Evolutionary conservation across 176 grass and related monocot genomes (phyloP).

Genomic region (Aegilops bicornis): DNA sequence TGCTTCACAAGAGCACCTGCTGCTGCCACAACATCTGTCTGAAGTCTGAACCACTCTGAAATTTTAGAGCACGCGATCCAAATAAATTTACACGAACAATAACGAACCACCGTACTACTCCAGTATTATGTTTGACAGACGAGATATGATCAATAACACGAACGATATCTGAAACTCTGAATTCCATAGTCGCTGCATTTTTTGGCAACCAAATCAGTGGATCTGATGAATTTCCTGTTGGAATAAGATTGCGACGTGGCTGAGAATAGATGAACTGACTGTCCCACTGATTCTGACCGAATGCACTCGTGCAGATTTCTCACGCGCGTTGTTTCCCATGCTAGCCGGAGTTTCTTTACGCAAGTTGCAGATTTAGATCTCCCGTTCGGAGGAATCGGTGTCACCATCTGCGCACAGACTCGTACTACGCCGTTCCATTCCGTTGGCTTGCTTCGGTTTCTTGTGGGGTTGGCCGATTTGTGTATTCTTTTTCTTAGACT

Average conservation of each 20-base stretch:
- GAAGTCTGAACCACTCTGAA: background rate
- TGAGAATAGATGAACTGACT: background rate
- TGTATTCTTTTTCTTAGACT: background rate
- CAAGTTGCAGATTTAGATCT: constrained; percentile 5
- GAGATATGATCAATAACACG: background rate
- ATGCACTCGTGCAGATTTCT: background rate
- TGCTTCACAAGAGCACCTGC: background rate
- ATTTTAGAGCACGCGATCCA: background rate
- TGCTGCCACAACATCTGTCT: too few relatives aligned
- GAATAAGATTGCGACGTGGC: background rate
- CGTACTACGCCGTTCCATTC: background rate
- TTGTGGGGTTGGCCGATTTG: background rate
- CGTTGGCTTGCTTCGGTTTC: background rate
- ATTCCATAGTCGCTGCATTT: background rate
- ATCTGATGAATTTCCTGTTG: background rate
- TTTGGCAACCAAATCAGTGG: background rate
- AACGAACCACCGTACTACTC: background rate
- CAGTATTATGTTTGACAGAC: background rate
- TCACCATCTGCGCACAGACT: constrained; percentile 12
- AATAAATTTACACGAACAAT: background rate
- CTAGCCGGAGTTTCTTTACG: background rate
- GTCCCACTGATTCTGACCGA: constrained; percentile 23
- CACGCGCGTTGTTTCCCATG: constrained; percentile 9
- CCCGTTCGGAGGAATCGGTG: background rate
- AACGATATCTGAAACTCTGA: background rate